Percentiles rank a stretch among this genome's conserved stretches.
Conservation (phyloP, 805 yeast genomes). For the Metschnikowia peoriensis region DNA sequence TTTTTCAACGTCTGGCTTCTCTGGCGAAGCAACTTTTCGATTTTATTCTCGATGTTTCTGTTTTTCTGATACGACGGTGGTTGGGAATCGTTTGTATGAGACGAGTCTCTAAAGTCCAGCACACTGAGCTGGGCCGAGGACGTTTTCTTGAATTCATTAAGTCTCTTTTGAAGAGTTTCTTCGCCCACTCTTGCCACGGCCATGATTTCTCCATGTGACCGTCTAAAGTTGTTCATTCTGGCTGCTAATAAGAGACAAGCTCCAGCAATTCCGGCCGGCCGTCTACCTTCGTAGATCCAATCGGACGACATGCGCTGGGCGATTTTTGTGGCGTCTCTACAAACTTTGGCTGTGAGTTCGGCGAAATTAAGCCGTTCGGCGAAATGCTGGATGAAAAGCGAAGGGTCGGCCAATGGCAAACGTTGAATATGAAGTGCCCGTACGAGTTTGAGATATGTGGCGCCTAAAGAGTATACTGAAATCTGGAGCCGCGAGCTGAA, state of each 20-base stretch:
- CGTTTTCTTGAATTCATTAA: slow-evolving; percentile 83
- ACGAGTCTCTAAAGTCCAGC: slow-evolving; percentile 62
- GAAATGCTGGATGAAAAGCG: slow-evolving; percentile 89
- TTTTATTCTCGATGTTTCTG: slow-evolving; percentile 47
- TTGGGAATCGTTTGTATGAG: slow-evolving; percentile 44
- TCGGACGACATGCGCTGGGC: slow-evolving; percentile 91
- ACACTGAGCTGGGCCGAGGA: slow-evolving; percentile 72
- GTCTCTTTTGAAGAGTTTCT: slow-evolving; percentile 85
- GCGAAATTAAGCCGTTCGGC: slow-evolving; percentile 85
- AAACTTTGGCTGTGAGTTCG: slow-evolving; percentile 67
- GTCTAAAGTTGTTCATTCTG: slow-evolving; percentile 90
- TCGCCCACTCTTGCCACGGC: slow-evolving; percentile 95
- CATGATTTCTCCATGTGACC: slow-evolving; percentile 91
- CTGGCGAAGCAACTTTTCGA: slow-evolving; percentile 28
- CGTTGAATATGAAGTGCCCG: slow-evolving; percentile 73
- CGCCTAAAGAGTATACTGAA: slow-evolving; percentile 91
- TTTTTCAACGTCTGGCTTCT: slow-evolving; percentile 20
- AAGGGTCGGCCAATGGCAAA: slow-evolving; percentile 90
- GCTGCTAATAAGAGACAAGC: slow-evolving; percentile 93
- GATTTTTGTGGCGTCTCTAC: slow-evolving; percentile 79
- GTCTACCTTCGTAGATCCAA: slow-evolving; percentile 94
- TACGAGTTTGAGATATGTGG: slow-evolving; percentile 92
- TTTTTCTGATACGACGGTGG: slow-evolving; percentile 84
- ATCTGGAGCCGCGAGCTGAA: slow-evolving; percentile 87
- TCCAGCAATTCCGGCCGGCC: slow-evolving; percentile 99